Evolutionary conservation across 371 early-diverging fungal species (phyloP), one percentile per base, ranked within the genome.

Genomic region (Apophysomyces ossiformis): DNA sequence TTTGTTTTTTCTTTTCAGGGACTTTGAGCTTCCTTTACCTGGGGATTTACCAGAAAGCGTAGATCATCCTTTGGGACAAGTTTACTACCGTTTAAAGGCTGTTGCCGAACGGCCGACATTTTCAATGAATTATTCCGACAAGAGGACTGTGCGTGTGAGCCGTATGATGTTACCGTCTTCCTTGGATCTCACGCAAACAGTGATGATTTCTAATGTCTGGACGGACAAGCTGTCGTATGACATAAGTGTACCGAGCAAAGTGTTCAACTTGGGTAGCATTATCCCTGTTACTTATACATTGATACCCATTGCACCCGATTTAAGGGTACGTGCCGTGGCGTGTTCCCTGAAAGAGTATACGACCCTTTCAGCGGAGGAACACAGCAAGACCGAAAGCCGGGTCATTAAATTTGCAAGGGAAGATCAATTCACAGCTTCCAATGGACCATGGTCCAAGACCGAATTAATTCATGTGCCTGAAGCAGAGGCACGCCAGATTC

Each of bases 11-110:
- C 0, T 57, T 60, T 39, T 21, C 41, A 81, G 82, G 78, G 78
- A 79, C 60, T 85, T 85, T 71, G 83, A 83, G 66, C 60, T 83
- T 13, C 78, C 81, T 13, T 58, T 85, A 21, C 82, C 83, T n/a
- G 85, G 85, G 39, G 75, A 83, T 73, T 60, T 80, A 26, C 83
- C 85, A 4, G 80, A 76, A 47, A 73, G 74, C 0, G 69, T 85
- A 11, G 68, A 75, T 11, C 75, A 79, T 66, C 75, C 79, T 13
- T 37, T 73, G 2, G 83, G 79, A 1, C 65, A 73, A 64, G 76
- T 83, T 0, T 66, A 64, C 47, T 83, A 83, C 46, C 64, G 71
- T 26, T 61, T 83, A 16, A 79, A 77, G 38, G 83, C 83, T 4
- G 67, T 71, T 6, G 83, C 75, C 8, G 83, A 83, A 54, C 66